Conservation (phyloP, 2,329 filamentous ascomycete genomes). For the Neurospora sp. region DNA sequence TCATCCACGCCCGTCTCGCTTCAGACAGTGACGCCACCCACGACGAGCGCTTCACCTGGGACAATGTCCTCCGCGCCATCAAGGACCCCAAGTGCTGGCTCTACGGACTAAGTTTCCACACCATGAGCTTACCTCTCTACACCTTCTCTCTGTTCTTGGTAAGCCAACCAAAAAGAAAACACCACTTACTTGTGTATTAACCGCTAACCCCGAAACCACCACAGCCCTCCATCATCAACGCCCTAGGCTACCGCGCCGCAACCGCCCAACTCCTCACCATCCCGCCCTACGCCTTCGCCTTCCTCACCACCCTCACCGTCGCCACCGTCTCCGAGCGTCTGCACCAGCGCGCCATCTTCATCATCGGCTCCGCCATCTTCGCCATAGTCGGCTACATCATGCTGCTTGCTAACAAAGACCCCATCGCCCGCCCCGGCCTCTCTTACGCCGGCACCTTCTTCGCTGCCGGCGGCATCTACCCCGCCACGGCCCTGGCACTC, state of each 20-base stretch:
- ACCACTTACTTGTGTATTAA: neutral
- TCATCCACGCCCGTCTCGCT: slow-evolving; percentile 53
- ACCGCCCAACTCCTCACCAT: slow-evolving; percentile 50
- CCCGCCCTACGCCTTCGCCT: slow-evolving; percentile 55
- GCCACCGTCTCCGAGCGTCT: slow-evolving; percentile 52
- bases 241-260: slow-evolving; percentile 43
- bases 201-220: neutral
- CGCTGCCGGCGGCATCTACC: slow-evolving; percentile 58
- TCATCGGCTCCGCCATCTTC: slow-evolving; percentile 47
- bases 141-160: slow-evolving; percentile 46
- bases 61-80: slow-evolving; percentile 51
- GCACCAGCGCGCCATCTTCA: slow-evolving; percentile 50
- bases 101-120: slow-evolving; percentile 63
- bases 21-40: slow-evolving; percentile 61
- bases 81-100: slow-evolving; percentile 63
- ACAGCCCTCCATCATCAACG: slow-evolving; percentile 42
- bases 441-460: slow-evolving; percentile 55
- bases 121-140: slow-evolving; percentile 55
- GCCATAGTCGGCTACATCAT: slow-evolving; percentile 54
- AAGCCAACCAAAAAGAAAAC: slow-evolving; percentile 9
- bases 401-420: slow-evolving; percentile 41
- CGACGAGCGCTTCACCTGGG: slow-evolving; percentile 60
- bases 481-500: slow-evolving; percentile 51
- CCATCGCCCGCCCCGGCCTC: slow-evolving; percentile 39
- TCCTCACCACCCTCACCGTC: slow-evolving; percentile 45